Evolutionary conservation across 2,329 filamentous ascomycete species (phyloP).

Genomic region (Fusarium camptoceras): DNA sequence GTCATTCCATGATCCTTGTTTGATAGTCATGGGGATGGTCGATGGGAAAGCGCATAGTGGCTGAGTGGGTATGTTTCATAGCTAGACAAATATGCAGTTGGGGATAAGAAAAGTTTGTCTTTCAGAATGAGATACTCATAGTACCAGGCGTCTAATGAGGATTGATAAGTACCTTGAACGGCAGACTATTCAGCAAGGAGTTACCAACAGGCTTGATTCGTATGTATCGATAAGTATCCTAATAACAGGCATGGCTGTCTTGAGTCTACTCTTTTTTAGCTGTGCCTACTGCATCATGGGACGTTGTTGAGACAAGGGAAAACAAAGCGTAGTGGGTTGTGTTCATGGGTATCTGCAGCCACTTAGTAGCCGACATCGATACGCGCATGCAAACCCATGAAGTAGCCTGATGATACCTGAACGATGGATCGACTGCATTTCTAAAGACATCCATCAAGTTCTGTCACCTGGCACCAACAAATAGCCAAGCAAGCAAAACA

Average conservation of each 20-base stretch:
- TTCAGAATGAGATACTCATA: background rate
- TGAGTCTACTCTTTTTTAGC: background rate
- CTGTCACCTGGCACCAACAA: background rate
- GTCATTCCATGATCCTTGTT: background rate
- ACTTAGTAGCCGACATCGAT: background rate
- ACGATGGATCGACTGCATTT: background rate
- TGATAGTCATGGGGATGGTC: background rate
- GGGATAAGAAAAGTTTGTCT: accelerated
- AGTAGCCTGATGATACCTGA: background rate
- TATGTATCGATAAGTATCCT: too few relatives aligned
- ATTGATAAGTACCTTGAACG: too few relatives aligned
- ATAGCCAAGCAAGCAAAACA: too few relatives aligned
- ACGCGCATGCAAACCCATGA: background rate
- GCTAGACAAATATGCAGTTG: background rate
- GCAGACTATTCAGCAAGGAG: too few relatives aligned
- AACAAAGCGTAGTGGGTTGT: background rate
- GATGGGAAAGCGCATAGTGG: background rate
- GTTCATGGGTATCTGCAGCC: background rate
- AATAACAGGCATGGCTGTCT: background rate
- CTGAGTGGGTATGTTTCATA: background rate
- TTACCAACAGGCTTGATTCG: too few relatives aligned
- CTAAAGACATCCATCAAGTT: background rate
- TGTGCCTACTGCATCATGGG: background rate
- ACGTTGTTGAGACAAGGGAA: background rate
- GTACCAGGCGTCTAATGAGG: too few relatives aligned